Evolutionary conservation across 2,329 filamentous ascomycete genomes (phyloP).

Genomic region (Colletotrichum trifolii): DNA sequence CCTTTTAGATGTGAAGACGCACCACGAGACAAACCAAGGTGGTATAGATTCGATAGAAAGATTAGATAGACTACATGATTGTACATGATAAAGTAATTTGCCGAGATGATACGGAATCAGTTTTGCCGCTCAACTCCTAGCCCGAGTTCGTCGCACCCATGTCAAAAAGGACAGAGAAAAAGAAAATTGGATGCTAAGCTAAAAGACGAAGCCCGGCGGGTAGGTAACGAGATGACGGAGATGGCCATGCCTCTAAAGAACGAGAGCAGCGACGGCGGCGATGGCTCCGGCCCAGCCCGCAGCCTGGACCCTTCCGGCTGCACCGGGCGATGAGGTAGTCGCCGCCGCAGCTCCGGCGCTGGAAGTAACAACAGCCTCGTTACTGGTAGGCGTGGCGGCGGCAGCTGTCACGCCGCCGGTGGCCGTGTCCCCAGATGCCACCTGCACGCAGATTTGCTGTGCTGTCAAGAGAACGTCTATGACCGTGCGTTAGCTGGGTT

Average conservation of each 20-base stretch:
- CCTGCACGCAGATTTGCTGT: conserved; percentile 41
- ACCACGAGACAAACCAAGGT: neutral
- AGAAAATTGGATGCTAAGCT: no score
- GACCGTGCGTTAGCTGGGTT: conserved; percentile 11
- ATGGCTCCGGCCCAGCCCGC: conserved; percentile 46
- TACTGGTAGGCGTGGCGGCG: neutral
- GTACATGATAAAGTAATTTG: neutral
- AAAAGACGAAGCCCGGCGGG: neutral
- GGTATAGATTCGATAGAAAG: neutral
- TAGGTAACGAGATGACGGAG: neutral
- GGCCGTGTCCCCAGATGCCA: neutral
- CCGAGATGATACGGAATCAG: neutral
- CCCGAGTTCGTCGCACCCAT: neutral
- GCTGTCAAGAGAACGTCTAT: conserved; percentile 40
- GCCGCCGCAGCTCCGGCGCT: conserved; percentile 33
- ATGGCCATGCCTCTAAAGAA: conserved; percentile 40
- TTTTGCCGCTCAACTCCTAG: conserved; percentile 10
- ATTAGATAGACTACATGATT: neutral
- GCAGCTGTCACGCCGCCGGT: neutral
- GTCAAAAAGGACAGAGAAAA: neutral
- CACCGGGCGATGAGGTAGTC: conserved; percentile 33
- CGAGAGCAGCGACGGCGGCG: conserved; percentile 45
- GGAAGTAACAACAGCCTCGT: conserved; percentile 30
- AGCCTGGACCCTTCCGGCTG: conserved; percentile 41
- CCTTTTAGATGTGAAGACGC: neutral